These are phyloP conservation scores for Heliosperma pusillum DNA, from an alignment of 148 eudicot genomes.

Conservation along the genomic window DNA sequence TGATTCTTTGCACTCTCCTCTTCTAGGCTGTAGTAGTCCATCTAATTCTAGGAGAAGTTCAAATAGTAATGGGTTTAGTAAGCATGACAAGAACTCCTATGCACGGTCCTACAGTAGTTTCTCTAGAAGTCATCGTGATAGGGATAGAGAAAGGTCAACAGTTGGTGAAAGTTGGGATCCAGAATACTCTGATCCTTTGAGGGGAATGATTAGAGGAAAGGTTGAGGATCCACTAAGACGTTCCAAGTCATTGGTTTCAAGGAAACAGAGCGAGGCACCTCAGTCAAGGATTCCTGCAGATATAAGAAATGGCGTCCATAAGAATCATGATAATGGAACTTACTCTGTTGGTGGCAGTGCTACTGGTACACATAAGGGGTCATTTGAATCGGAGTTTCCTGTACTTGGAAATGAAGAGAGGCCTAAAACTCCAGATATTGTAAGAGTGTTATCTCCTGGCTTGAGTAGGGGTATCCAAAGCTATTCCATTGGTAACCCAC, in stretches of 20 bases:
- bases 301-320: slow-evolving; percentile 27
- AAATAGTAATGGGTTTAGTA: slow-evolving; percentile 53
- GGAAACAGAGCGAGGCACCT: slow-evolving; percentile 42
- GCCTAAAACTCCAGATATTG: slow-evolving; percentile 44
- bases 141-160: slow-evolving; percentile 54
- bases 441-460: slow-evolving; percentile 64
- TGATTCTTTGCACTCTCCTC: slow-evolving; percentile 26
- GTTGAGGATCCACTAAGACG: slow-evolving; percentile 50
- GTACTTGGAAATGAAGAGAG: slow-evolving; percentile 64
- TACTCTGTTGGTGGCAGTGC: slow-evolving; percentile 27
- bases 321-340: slow-evolving; percentile 28
- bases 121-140: slow-evolving; percentile 54
- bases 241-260: slow-evolving; percentile 58
- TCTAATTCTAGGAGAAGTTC: slow-evolving; percentile 50
- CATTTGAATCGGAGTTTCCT: slow-evolving; percentile 81
- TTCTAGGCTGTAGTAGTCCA: slow-evolving; percentile 43
- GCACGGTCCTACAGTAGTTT: slow-evolving; percentile 60
- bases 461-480: slow-evolving; percentile 51
- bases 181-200: slow-evolving; percentile 54
- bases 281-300: slow-evolving; percentile 32
- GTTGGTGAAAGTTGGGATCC: slow-evolving; percentile 43
- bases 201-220: slow-evolving; percentile 39
- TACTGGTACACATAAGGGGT: slow-evolving; percentile 38
- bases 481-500: slow-evolving; percentile 45
- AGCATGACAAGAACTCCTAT: slow-evolving; percentile 39